Percentiles rank a stretch among this genome's conserved stretches.
These are phyloP conservation scores for Venturia aucupariae DNA, from an alignment of 2,329 filamentous ascomycete genomes.

Conservation along the genomic window DNA sequence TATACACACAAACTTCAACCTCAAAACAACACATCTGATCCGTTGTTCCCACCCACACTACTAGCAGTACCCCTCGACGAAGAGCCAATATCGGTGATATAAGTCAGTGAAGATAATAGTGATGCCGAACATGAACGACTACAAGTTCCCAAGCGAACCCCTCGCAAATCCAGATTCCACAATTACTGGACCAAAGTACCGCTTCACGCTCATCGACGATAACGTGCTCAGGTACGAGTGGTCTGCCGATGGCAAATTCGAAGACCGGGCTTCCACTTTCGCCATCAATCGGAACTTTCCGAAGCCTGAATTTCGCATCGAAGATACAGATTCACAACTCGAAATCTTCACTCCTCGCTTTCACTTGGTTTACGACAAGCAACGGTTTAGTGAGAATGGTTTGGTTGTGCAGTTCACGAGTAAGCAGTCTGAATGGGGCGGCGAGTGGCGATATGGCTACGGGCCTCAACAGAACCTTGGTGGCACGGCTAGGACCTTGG, in stretches of 20 bases:
- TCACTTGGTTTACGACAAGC: constrained; percentile 50
- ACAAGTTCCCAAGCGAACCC: constrained; percentile 36
- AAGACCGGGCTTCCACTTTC: constrained; percentile 54
- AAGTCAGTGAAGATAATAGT: too few species aligned
- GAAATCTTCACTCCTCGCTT: constrained; percentile 49
- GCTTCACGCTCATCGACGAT: constrained; percentile 51
- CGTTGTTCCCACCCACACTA: too few species aligned
- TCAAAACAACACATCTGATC: too few species aligned
- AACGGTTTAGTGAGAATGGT: constrained; percentile 43
- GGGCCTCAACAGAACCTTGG: constrained; percentile 34
- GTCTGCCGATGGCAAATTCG: constrained; percentile 50
- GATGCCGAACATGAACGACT: constrained; percentile 22
- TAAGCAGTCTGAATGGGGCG: constrained; percentile 13
- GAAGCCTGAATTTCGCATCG: constrained; percentile 40
- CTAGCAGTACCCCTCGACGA: too few species aligned
- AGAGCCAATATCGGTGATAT: too few species aligned
- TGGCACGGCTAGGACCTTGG: constrained; percentile 46
- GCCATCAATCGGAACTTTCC: constrained; percentile 46
- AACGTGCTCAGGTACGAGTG: constrained; percentile 53
- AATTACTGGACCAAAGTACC: constrained; percentile 42
- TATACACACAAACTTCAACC: too few species aligned
- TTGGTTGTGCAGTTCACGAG: constrained; percentile 23
- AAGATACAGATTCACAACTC: constrained; percentile 38
- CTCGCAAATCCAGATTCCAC: constrained; percentile 37
- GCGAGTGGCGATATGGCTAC: constrained; percentile 45